Conservation (phyloP, 2,329 filamentous ascomycete species). For the Epichloe amarillans region DNA sequence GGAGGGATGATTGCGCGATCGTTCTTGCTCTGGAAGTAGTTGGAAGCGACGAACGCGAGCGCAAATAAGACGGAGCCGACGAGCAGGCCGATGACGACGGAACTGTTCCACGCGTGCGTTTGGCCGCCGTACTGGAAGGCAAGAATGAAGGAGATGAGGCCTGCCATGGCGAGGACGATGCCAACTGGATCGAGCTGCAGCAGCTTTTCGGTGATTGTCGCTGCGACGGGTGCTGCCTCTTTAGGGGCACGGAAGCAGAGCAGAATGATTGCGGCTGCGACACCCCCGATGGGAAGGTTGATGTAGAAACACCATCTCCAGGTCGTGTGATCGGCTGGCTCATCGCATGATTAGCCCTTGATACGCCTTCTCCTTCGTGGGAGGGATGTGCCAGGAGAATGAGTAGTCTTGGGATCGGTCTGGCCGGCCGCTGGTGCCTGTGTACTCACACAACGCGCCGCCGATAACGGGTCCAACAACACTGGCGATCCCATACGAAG, state of each 20-base stretch:
- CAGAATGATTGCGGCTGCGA: conserved; percentile 10
- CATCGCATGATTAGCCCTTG: not conserved
- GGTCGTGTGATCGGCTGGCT: conserved; percentile 11
- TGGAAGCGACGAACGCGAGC: conserved; percentile 23
- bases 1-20: conserved; percentile 23
- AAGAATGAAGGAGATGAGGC: conserved; percentile 32
- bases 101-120: conserved; percentile 17
- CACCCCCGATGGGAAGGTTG: conserved; percentile 16
- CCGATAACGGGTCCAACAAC: not conserved
- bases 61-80: conserved; percentile 20
- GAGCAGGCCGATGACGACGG: conserved; percentile 16
- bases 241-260: conserved; percentile 21
- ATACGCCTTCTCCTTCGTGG: not conserved
- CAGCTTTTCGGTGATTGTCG: not conserved
- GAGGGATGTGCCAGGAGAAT: not conserved
- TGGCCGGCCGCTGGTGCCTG: not conserved
- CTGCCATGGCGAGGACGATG: conserved; percentile 17
- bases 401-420: not conserved
- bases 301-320: conserved; percentile 20
- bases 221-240: not conserved
- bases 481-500: not conserved
- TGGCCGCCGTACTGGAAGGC: conserved; percentile 36
- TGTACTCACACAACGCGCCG: not conserved
- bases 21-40: conserved; percentile 19
- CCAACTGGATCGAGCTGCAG: conserved; percentile 18